phyloP scores from a whole-genome alignment of 2,329 filamentous ascomycete species.

The Fusarium fujikuroi region DNA sequence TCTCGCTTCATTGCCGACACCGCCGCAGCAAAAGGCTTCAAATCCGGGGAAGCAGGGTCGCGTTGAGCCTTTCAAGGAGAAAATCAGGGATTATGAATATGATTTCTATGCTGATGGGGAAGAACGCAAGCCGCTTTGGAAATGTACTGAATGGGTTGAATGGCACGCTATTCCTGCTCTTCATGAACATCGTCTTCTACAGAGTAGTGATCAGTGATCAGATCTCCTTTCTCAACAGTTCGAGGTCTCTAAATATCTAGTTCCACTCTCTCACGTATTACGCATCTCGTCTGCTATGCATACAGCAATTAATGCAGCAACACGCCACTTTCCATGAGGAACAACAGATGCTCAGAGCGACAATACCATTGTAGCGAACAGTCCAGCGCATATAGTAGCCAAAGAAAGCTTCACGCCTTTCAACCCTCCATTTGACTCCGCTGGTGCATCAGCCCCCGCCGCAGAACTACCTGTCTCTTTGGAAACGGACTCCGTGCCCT shows the following conservation, averaged over 20 bases:
- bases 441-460: accelerated
- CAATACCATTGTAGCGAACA: not conserved
- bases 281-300: not conserved
- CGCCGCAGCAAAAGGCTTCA: not conserved
- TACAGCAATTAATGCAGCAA: accelerated
- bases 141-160: not conserved
- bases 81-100: accelerated
- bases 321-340: accelerated
- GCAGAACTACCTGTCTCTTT: not conserved
- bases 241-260: no score
- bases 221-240: not conserved
- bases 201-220: not conserved
- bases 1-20: not conserved
- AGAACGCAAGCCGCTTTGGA: not conserved
- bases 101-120: not conserved
- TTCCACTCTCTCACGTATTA: no score
- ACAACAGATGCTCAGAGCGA: accelerated
- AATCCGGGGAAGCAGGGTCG: accelerated
- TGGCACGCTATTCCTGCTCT: not conserved
- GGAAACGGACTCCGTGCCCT: no score
- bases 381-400: not conserved
- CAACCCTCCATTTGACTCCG: accelerated
- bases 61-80: not conserved
- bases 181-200: not conserved
- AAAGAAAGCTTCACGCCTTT: accelerated